Base-by-base conservation (phyloP, 495 filamentous ascomycete genomes). In the Annulohypoxylon maeteangense region DNA sequence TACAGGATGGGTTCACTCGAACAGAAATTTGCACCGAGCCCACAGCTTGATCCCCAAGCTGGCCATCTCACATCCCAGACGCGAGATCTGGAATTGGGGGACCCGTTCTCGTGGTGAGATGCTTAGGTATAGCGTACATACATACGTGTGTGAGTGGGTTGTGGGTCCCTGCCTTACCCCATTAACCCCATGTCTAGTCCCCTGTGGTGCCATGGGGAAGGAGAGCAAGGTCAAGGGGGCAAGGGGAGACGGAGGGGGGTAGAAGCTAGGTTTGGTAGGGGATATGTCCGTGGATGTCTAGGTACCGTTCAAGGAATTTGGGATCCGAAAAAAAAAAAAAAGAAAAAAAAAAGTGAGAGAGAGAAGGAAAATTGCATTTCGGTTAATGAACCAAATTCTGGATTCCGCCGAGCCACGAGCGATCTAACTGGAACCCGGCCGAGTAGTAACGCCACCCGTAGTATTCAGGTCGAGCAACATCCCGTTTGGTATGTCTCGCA, bases 361-460 rank as follows among this genome's bases (percentile, higher is more conserved):
- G 56, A 36, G 57, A 32, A n/a, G 53, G 50, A 58, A 57, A 44
- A 48, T 14, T 40, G 53, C 71, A 70, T 70, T 45, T 74, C 71
- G 67, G 71, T 67, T 74, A 74, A 74, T 70, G 51, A 67, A 53
- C 67, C 45, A 66, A 66, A 63, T 66, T 62, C 71, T 74, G 57
- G 57, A 59, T 70, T 70, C 57, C 62, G 54, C 67, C 67, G 65
- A 68, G 48, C 32, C 32, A 65, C 22, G 25, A 68, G 27, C 65
- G 61, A 68, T 65, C 70, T 68, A 18, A 25, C 32, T 36, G 31
- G 65, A 14, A 25, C 22, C 60, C 54, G 70, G 70, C 61, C 70
- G 70, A 63, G 40, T 62, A 53, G 27, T 38, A 53, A 68, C 65
- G 65, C 65, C 55, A 68, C 65, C n/a, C 8, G 29, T 42, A 61